Conservation (phyloP, 2,329 filamentous ascomycete genomes). For the Fusarium irregulare region DNA sequence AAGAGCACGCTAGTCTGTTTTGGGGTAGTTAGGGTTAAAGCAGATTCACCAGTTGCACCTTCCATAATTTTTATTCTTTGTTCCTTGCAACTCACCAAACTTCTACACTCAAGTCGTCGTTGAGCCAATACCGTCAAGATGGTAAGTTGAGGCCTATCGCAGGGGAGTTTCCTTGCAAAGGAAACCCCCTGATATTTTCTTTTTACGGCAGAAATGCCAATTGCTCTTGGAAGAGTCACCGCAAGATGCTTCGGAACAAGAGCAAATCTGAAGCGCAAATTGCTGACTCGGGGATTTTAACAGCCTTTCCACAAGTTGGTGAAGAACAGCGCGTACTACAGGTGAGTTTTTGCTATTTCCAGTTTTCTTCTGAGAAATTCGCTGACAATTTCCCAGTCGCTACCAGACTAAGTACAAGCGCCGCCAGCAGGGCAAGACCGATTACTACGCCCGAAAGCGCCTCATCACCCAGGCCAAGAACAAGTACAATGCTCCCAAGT, state of each 20-base stretch:
- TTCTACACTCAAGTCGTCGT: constrained; percentile 54
- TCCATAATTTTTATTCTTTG: constrained; percentile 27
- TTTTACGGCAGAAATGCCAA: constrained; percentile 58
- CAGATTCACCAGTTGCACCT: constrained; percentile 47
- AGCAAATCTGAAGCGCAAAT: constrained; percentile 95
- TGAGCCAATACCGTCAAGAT: constrained; percentile 71
- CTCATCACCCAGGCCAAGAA: constrained; percentile 99
- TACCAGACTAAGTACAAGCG: constrained; percentile 99
- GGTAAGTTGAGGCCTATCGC: constrained; percentile 69
- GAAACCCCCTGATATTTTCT: constrained; percentile 43
- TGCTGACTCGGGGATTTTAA: constrained; percentile 88
- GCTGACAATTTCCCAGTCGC: constrained; percentile 70
- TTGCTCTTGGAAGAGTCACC: constrained; percentile 73
- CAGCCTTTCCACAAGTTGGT: constrained; percentile 93
- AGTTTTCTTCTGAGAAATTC: not conserved
- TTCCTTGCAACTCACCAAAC: constrained; percentile 48
- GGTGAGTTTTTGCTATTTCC: constrained; percentile 67
- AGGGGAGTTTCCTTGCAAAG: constrained; percentile 29
- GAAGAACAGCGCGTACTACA: constrained; percentile 99
- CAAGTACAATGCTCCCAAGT: constrained; percentile 99
- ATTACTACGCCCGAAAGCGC: constrained; percentile 99
- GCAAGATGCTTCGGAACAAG: constrained; percentile 97
- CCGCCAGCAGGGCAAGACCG: constrained; percentile 95
- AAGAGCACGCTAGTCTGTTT: constrained; percentile 38
- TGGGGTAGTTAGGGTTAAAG: constrained; percentile 55